Conservation (phyloP, 1,139 yeast species). For the Nakaseomyces delphensis region DNA sequence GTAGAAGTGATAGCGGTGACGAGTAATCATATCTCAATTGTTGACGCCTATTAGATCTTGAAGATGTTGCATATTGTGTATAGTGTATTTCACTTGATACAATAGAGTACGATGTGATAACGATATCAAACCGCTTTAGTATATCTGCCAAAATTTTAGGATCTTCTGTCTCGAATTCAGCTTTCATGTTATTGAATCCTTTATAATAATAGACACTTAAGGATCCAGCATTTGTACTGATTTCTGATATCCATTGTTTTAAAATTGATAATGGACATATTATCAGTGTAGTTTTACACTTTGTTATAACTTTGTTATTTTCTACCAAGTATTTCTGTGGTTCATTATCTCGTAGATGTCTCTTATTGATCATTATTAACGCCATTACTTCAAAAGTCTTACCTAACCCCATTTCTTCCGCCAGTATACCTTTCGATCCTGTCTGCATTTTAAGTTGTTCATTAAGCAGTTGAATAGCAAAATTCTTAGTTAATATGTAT, state of each 20-base stretch:
- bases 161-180: constrained; percentile 20
- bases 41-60: constrained; percentile 42
- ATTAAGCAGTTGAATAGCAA: constrained; percentile 11
- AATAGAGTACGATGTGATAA: constrained; percentile 66
- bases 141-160: constrained; percentile 37
- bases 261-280: constrained; percentile 79
- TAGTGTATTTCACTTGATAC: constrained; percentile 71
- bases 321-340: constrained; percentile 10
- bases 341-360: constrained; percentile 32
- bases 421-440: constrained; percentile 61
- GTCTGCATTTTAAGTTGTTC: constrained; percentile 7
- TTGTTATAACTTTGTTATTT: constrained; percentile 33
- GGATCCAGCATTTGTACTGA: constrained; percentile 39
- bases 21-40: constrained; percentile 43
- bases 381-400: constrained; percentile 81
- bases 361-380: constrained; percentile 49
- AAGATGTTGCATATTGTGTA: constrained; percentile 60
- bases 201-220: constrained; percentile 52
- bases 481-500: constrained; percentile 16
- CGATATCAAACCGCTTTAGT: constrained; percentile 56
- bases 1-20: constrained; percentile 74
- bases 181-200: constrained; percentile 45
- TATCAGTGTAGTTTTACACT: constrained; percentile 64
- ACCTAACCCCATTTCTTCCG: constrained; percentile 97
- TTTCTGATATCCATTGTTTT: constrained; percentile 77